phyloP scores from a whole-genome alignment of 805 yeast species.

The Starmerella powellii region DNA sequence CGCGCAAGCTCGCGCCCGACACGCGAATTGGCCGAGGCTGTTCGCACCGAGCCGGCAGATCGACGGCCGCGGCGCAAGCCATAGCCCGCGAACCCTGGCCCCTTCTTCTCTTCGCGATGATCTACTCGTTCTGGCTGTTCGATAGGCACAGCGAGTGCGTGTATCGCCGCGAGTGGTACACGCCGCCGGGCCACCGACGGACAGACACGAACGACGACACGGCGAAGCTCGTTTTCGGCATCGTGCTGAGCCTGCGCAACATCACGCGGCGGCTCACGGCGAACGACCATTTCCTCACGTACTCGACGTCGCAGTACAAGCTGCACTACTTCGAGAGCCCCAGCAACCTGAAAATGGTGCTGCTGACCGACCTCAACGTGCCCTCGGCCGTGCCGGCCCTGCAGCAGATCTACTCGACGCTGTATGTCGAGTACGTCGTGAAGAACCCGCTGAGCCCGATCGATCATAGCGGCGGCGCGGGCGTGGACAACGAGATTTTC shows the following conservation, averaged over 20 bases:
- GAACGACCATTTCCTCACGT: constrained; percentile 28
- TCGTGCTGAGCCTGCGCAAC: constrained; percentile 64
- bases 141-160: constrained; percentile 89
- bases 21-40: not conserved
- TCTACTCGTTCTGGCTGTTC: constrained; percentile 78
- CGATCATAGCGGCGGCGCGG: constrained; percentile 23
- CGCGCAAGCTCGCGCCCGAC: too few relatives aligned
- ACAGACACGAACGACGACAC: constrained; percentile 39
- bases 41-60: too few relatives aligned
- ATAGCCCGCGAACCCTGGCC: not conserved
- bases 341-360: constrained; percentile 61
- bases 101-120: constrained; percentile 21
- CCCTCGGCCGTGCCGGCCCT: constrained; percentile 46
- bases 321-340: constrained; percentile 73
- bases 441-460: constrained; percentile 35
- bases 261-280: constrained; percentile 47
- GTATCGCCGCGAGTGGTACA: constrained; percentile 59
- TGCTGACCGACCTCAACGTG: constrained; percentile 53
- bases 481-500: constrained; percentile 47
- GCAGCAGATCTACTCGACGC: constrained; percentile 45
- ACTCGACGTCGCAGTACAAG: constrained; percentile 54
- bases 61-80: too few relatives aligned
- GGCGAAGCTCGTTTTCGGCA: constrained; percentile 76
- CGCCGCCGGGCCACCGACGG: constrained; percentile 25
- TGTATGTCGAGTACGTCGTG: constrained; percentile 50